Conservation (phyloP, 371 early-diverging fungal species). For the Apophysomyces ossiformis region DNA sequence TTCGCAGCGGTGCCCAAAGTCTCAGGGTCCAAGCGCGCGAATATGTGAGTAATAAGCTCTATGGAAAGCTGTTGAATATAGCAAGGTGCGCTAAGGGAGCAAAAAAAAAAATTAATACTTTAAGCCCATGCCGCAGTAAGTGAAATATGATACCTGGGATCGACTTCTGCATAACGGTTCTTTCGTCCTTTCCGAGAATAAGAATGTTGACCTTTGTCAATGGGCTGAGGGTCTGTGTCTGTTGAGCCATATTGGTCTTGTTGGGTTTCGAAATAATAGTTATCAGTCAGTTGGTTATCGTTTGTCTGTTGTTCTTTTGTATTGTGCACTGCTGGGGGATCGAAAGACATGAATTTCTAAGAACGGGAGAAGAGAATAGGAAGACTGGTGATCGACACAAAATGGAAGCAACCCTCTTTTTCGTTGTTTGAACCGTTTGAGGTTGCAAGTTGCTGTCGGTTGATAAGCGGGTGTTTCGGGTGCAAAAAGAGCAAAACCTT, state of each 20-base stretch:
- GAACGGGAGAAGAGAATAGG: background rate
- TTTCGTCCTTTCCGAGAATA: constrained; percentile 16
- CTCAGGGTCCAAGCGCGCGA: constrained; percentile 50
- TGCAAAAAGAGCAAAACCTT: background rate
- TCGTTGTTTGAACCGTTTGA: background rate
- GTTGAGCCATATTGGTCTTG: constrained; percentile 21
- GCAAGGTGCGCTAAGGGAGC: constrained; percentile 33
- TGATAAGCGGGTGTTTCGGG: background rate
- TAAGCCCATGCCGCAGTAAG: background rate
- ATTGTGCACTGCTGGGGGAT: constrained; percentile 17
- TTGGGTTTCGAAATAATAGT: constrained; percentile 4
- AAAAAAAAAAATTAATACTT: background rate
- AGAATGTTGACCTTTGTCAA: constrained; percentile 12
- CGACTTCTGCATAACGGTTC: constrained; percentile 9
- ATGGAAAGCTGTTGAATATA: constrained; percentile 46
- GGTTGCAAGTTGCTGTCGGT: constrained; percentile 1
- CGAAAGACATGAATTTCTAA: constrained; percentile 42
- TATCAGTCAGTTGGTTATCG: background rate
- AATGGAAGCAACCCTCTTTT: background rate
- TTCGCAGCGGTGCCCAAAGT: constrained; percentile 40
- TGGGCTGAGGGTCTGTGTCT: constrained; percentile 8
- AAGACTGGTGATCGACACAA: background rate
- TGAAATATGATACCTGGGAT: constrained; percentile 9
- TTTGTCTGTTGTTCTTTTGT: constrained; percentile 2
- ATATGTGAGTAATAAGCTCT: constrained; percentile 50